Conservation (phyloP, 371 early-diverging fungal species). For the Actinomucor elegans region DNA sequence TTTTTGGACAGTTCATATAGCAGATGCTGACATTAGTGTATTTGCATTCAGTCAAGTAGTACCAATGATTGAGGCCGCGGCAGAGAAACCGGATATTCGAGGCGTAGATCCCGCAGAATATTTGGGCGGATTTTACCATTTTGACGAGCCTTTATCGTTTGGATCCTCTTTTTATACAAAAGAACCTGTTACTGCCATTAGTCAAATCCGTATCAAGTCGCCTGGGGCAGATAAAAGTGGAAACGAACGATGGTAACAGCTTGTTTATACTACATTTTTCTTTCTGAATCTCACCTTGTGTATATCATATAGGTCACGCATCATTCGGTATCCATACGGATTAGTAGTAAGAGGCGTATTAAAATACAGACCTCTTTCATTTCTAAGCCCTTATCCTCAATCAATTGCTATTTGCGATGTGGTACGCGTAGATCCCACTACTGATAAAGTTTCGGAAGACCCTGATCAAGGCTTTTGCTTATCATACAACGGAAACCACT, state of each 20-base stretch:
- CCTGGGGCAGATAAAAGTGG: constrained; percentile 61
- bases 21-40: constrained; percentile 58
- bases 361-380: constrained; percentile 48
- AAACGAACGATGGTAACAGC: constrained; percentile 51
- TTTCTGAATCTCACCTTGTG: neutral
- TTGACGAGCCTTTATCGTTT: constrained; percentile 60
- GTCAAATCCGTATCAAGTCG: constrained; percentile 62
- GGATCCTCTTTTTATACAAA: constrained; percentile 28
- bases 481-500: neutral
- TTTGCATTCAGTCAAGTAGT: constrained; percentile 63
- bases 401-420: constrained; percentile 48
- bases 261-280: no score
- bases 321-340: constrained; percentile 63
- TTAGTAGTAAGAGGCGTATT: constrained; percentile 65
- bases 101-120: constrained; percentile 57
- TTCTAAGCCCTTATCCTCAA: constrained; percentile 20
- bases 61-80: constrained; percentile 9
- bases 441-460: constrained; percentile 35
- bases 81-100: neutral
- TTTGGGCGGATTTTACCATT: constrained; percentile 54
- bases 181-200: constrained; percentile 34
- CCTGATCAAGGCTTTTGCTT: constrained; percentile 43
- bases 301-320: constrained; percentile 26
- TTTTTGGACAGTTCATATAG: constrained; percentile 57
- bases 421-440: constrained; percentile 42